A percentile compares a stretch with the other conserved stretches of the same genome.
phyloP scores from a whole-genome alignment of 1,139 yeast genomes.

The Hyphopichia khmerensis region DNA sequence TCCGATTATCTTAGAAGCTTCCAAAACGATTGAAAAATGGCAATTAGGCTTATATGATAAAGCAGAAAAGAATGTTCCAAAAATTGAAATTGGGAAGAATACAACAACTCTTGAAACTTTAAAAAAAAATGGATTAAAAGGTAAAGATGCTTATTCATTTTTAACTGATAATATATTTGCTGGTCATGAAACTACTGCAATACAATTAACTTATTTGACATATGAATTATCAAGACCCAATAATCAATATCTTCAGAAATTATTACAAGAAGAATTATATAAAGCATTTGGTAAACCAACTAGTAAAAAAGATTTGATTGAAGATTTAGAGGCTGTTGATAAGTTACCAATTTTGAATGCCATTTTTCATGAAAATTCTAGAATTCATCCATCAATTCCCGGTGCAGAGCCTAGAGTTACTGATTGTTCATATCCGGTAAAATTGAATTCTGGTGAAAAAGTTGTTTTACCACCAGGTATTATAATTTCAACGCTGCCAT shows the following conservation, averaged over 20 bases:
- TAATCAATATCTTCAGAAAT: constrained; percentile 39
- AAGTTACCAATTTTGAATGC: constrained; percentile 56
- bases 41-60: constrained; percentile 40
- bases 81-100: constrained; percentile 16
- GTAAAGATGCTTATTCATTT: constrained; percentile 39
- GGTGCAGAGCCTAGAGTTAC: constrained; percentile 70
- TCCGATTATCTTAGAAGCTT: constrained; percentile 34
- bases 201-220: constrained; percentile 57
- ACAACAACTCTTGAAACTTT: constrained; percentile 36
- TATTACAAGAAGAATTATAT: constrained; percentile 43
- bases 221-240: constrained; percentile 59
- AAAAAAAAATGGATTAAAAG: constrained; percentile 30
- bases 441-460: constrained; percentile 17
- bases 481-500: constrained; percentile 63
- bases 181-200: constrained; percentile 78
- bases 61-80: constrained; percentile 35
- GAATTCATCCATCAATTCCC: constrained; percentile 71
- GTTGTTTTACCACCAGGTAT: constrained; percentile 53
- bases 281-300: constrained; percentile 29
- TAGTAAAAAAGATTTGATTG: constrained; percentile 22
- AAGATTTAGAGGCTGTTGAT: constrained; percentile 44
- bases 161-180: constrained; percentile 51
- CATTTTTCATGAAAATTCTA: constrained; percentile 53
- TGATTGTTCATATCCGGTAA: constrained; percentile 22
- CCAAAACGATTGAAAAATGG: constrained; percentile 49